Evolutionary conservation across 805 yeast species (phyloP), one percentile per base, ranked within the genome.

Genomic region (Zygosaccharomyces kombuchaensis): DNA sequence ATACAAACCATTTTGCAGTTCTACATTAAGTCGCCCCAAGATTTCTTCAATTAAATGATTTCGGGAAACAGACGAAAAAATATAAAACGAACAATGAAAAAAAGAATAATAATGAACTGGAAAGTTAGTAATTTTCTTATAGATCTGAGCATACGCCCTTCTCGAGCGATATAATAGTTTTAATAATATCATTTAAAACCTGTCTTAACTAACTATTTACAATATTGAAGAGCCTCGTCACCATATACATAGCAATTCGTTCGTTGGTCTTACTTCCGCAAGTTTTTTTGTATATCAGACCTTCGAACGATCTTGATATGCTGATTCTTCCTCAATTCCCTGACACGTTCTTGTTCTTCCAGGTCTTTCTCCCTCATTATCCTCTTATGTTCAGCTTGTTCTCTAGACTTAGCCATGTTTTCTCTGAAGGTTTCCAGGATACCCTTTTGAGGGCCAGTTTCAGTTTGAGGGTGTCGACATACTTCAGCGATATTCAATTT

Each of bases 401-500:
- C 66, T 43, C 64, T 66, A 6, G 74, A 68, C 38, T 68, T 67
- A 27, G 65, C 65, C 64, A 71, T 64, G 50, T 63, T 67, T 44
- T 69, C 71, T 48, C 58, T 68, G 48, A 72, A 60, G 4, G 74
- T 56, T 23, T 66, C 68, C 43, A 65, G 47, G 9, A 70, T 62
- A 27, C 72, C 67, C 40, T 67, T 68, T 45, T 61, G 57, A 26
- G 66, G 65, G n/a, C 56, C 55, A 31, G 53, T 52, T 4, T 66
- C 65, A 13, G 52, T 39, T 21, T 68, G 66, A 36, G 77, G 76
- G 17, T 84, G 75, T 34, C 78, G 74, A 34, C 78, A 78, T 52
- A 85, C 73, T 10, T 82, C 82, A 2, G 88, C 79, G 55, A 86
- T 70, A 9, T 79, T 77, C 25, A 78, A 65, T 44, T 68, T 48